Conservation (phyloP, 495 filamentous ascomycete species). For the Jackrogersella minutella region DNA sequence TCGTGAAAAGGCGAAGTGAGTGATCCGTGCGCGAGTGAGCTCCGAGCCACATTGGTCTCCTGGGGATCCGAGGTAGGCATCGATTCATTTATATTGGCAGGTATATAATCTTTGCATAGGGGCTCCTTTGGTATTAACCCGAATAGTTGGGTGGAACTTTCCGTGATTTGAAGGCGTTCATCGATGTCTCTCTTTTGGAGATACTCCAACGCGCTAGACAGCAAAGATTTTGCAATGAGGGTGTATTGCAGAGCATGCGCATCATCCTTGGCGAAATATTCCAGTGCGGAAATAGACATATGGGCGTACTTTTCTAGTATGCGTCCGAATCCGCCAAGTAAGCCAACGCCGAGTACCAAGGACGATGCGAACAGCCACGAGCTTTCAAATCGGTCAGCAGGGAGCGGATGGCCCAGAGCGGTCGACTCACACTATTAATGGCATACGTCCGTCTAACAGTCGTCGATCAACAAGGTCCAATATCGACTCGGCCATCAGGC, state of each 20-base stretch:
- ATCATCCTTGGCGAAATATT: conserved; percentile 52
- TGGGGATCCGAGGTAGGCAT: background rate
- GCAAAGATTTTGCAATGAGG: conserved; percentile 55
- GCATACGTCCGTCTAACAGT: conserved; percentile 47
- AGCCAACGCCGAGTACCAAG: conserved; percentile 54
- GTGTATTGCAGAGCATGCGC: conserved; percentile 56
- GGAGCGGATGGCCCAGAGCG: background rate
- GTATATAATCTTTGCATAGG: background rate
- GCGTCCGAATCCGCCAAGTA: conserved; percentile 54
- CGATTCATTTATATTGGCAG: background rate
- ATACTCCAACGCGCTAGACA: conserved; percentile 49
- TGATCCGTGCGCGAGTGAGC: background rate
- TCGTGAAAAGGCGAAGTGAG: conserved; percentile 35
- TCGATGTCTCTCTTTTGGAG: conserved; percentile 51
- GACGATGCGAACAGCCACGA: conserved; percentile 59
- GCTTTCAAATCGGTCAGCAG: conserved; percentile 23
- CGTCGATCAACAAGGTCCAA: conserved; percentile 46
- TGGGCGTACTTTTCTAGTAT: conserved; percentile 54
- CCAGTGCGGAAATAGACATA: conserved; percentile 51
- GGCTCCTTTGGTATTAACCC: conserved; percentile 48
- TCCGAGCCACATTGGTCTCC: background rate
- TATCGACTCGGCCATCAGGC: conserved; percentile 52
- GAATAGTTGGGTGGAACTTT: conserved; percentile 55
- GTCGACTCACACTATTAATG: conserved; percentile 52
- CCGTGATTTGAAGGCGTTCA: conserved; percentile 49